Evolutionary conservation across 352 stramenopile genomes (phyloP).

Genomic region (Globisporangium perplexum): DNA sequence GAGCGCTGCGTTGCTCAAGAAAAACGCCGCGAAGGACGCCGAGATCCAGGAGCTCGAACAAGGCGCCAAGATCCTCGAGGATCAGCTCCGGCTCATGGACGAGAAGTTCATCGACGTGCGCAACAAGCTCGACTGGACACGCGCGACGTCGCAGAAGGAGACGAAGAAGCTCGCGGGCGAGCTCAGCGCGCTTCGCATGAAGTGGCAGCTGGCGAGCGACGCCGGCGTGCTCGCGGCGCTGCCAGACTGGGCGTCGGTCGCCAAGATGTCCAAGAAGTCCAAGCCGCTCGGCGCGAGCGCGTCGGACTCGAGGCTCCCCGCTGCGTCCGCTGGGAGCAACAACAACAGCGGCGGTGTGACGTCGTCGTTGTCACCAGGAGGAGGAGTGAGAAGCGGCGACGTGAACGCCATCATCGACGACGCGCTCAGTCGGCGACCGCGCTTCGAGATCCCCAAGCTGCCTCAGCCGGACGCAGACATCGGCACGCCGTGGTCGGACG

Average conservation of each 20-base stretch:
- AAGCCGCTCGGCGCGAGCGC: constrained; percentile 37
- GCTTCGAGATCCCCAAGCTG: constrained; percentile 77
- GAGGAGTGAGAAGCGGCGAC: background rate
- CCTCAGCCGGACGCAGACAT: constrained; percentile 52
- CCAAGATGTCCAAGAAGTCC: constrained; percentile 24
- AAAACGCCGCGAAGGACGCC: constrained; percentile 76
- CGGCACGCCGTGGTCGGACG: constrained; percentile 67
- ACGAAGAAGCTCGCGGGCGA: constrained; percentile 63
- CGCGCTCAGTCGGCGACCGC: constrained; percentile 17
- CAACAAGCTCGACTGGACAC: constrained; percentile 94
- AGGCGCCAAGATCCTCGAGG: constrained; percentile 91
- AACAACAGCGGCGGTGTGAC: constrained; percentile 20
- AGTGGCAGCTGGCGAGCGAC: constrained; percentile 70
- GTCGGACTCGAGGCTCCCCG: constrained; percentile 44
- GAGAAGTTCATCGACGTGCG: constrained; percentile 96
- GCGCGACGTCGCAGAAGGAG: constrained; percentile 82
- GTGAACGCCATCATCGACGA: constrained; percentile 20
- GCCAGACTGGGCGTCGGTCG: constrained; percentile 35
- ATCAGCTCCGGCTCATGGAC: constrained; percentile 96
- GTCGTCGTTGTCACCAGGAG: constrained; percentile 8
- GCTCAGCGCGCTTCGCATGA: constrained; percentile 58
- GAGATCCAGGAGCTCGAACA: constrained; percentile 90
- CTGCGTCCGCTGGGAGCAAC: constrained; percentile 10
- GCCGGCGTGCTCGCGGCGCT: constrained; percentile 32
- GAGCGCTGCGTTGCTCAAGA: constrained; percentile 61